Percentiles rank a stretch among this genome's conserved stretches.
These are phyloP conservation scores for Mortierella sp. DNA, from an alignment of 371 early-diverging fungal species.

Conservation along the genomic window DNA sequence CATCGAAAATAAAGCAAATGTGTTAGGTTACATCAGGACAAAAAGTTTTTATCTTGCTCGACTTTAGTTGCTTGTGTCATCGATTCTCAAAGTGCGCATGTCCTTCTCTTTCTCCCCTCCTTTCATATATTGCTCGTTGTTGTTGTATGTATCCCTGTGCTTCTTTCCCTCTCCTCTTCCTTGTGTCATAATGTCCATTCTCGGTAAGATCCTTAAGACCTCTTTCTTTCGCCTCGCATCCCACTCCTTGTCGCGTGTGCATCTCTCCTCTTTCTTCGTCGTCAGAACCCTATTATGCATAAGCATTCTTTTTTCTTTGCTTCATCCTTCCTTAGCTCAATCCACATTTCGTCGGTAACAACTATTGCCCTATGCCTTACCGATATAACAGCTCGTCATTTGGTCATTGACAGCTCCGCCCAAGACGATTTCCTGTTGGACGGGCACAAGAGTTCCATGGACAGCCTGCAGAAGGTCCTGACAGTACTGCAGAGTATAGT, in stretches of 20 bases:
- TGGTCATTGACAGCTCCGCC: constrained; percentile 69
- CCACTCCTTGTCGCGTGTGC: no score
- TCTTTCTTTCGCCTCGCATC: no score
- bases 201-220: no score
- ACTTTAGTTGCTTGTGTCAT: not conserved
- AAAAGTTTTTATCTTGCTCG: not conserved
- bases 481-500: constrained; percentile 53
- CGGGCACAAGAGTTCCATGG: constrained; percentile 58
- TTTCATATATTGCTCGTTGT: no score
- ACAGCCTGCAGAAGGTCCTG: constrained; percentile 60
- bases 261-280: not conserved
- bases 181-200: no score
- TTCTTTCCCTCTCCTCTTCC: no score
- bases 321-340: not conserved
- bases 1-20: not conserved
- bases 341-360: not conserved
- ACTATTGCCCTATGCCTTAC: constrained; percentile 36
- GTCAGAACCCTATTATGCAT: constrained; percentile 27
- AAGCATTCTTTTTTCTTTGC: constrained; percentile 14
- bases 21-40: not conserved
- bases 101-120: no score
- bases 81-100: no score
- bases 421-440: constrained; percentile 47
- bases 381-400: constrained; percentile 72
- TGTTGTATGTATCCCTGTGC: no score